These are phyloP conservation scores for Neonectria hederae DNA, from an alignment of 2,329 filamentous ascomycete genomes.

Conservation along the genomic window DNA sequence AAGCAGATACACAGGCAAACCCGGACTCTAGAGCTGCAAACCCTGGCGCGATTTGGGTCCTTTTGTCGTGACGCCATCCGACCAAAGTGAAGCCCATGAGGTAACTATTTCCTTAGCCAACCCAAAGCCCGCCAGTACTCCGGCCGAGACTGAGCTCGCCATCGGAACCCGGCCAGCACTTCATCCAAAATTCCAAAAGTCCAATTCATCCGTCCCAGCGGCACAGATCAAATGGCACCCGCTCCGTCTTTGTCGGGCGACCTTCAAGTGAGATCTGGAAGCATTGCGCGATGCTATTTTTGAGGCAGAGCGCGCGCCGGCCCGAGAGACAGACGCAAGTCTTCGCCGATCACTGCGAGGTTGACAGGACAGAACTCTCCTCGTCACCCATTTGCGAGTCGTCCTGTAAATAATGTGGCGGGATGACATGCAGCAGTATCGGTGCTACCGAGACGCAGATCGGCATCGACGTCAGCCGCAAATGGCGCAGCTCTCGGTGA, in stretches of 20 bases:
- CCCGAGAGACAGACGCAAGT: slow-evolving; percentile 8
- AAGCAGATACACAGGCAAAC: background rate
- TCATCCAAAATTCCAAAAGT: background rate
- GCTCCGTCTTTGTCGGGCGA: slow-evolving; percentile 15
- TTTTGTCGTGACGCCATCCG: slow-evolving; percentile 7
- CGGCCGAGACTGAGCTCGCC: slow-evolving; percentile 31
- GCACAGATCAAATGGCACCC: slow-evolving; percentile 8
- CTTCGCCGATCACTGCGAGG: slow-evolving; percentile 12
- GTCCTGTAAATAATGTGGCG: background rate
- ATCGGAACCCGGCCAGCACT: slow-evolving; percentile 27
- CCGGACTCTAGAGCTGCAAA: background rate
- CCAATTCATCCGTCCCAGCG: background rate
- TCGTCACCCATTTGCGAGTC: background rate
- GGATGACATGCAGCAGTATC: slow-evolving; percentile 8
- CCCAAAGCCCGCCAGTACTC: slow-evolving; percentile 27
- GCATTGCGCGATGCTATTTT: slow-evolving; percentile 1
- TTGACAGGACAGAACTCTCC: slow-evolving; percentile 3
- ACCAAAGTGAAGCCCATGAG: background rate
- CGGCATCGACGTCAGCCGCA: slow-evolving; percentile 31
- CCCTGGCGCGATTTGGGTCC: background rate
- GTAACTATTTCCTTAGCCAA: background rate
- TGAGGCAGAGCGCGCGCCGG: background rate
- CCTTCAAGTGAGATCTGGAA: slow-evolving; percentile 16
- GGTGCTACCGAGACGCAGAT: slow-evolving; percentile 34
- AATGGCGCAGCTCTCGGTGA: slow-evolving; percentile 26